A percentile compares a stretch with the other conserved stretches of the same genome.
Conservation (phyloP, 2,329 filamentous ascomycete genomes). For the Fusarium udum region DNA sequence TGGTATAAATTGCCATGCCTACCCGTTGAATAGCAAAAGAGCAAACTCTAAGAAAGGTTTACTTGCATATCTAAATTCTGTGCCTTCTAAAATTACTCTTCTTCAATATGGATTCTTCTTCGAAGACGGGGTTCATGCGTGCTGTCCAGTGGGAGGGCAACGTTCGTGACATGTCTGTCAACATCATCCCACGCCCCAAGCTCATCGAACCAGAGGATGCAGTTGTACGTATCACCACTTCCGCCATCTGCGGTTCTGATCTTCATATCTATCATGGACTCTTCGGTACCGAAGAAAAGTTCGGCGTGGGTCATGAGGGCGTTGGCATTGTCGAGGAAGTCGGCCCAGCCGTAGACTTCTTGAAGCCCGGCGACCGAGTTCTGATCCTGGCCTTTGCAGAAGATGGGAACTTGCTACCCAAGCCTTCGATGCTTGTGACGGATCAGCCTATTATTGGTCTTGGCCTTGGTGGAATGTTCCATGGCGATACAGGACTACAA, state of each 20-base stretch:
- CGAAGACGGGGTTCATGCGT: constrained; percentile 6
- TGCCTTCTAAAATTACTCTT: accelerated
- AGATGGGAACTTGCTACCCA: background rate
- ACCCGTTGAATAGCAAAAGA: accelerated
- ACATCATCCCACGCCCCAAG: constrained; percentile 6
- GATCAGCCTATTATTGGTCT: background rate
- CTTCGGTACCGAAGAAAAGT: background rate
- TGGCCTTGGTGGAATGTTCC: background rate
- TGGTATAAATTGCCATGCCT: background rate
- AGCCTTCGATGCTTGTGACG: background rate
- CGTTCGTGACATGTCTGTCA: constrained; percentile 13
- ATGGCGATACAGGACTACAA: background rate
- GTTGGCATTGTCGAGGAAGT: constrained; percentile 7
- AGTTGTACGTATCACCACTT: constrained; percentile 5
- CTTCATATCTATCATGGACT: constrained; percentile 10
- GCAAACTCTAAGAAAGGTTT: accelerated
- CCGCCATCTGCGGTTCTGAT: constrained; percentile 6
- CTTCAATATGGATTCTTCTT: background rate
- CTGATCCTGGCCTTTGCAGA: background rate
- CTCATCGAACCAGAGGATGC: constrained; percentile 13
- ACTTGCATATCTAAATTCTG: accelerated
- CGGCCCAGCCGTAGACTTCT: constrained; percentile 8
- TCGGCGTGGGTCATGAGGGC: background rate
- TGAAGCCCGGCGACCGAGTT: constrained; percentile 7
- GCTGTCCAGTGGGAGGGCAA: constrained; percentile 19